Conservation (phyloP, 2,329 filamentous ascomycete species). For the Pseudofabraea citricarpa region DNA sequence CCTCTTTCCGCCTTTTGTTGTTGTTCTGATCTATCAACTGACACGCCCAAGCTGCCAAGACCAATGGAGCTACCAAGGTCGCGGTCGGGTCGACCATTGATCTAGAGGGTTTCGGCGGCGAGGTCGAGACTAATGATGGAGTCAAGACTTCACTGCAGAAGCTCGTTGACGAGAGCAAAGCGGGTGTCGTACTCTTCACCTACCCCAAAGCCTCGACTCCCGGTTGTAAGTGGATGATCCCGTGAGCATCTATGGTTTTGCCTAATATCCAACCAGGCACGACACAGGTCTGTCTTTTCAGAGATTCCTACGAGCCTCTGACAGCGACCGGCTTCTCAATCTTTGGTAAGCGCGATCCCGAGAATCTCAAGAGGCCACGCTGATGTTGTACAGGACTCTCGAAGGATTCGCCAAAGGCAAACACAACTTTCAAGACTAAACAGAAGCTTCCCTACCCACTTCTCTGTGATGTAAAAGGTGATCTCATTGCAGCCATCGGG, state of each 20-base stretch:
- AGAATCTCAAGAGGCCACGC: too few species aligned
- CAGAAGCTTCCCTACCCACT: conserved; percentile 85
- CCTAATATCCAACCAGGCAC: conserved; percentile 57
- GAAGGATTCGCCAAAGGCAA: conserved; percentile 81
- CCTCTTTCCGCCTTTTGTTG: too few species aligned
- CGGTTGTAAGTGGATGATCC: conserved; percentile 66
- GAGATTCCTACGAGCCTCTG: conserved; percentile 74
- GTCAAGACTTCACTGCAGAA: conserved; percentile 72
- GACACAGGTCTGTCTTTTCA: conserved; percentile 88
- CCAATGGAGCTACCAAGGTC: conserved; percentile 26
- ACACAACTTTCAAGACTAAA: conserved; percentile 88
- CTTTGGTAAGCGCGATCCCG: conserved; percentile 48
- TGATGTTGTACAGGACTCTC: conserved; percentile 70
- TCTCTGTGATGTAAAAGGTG: conserved; percentile 72
- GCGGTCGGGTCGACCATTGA: conserved; percentile 51
- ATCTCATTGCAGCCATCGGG: conserved; percentile 81
- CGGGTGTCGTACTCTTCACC: conserved; percentile 87
- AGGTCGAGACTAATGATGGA: conserved; percentile 83
- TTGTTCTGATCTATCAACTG: too few species aligned
- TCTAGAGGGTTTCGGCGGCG: conserved; percentile 58
- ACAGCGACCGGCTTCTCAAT: conserved; percentile 77
- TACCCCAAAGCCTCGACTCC: conserved; percentile 94
- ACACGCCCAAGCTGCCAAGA: conserved; percentile 24
- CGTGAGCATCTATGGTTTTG: background rate
- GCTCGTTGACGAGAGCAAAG: conserved; percentile 77